Conservation (phyloP, 768 basidiomycete species). For the Lentinus tigrinus region DNA sequence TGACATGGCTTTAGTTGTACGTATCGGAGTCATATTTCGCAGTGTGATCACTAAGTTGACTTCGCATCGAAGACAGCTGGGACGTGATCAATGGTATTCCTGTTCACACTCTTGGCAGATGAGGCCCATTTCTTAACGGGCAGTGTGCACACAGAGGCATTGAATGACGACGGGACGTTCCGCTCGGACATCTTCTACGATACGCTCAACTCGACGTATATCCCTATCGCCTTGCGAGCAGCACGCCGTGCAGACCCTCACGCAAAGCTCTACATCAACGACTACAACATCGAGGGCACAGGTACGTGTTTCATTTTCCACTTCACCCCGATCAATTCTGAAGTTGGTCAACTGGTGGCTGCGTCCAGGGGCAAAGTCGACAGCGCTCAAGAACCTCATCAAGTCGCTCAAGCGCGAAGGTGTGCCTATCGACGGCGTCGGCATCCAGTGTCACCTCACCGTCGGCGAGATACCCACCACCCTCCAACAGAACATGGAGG, state of each 20-base stretch:
- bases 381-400: slow-evolving; percentile 52
- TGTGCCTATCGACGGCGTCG: slow-evolving; percentile 60
- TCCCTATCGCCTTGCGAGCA: slow-evolving; percentile 48
- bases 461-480: slow-evolving; percentile 51
- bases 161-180: slow-evolving; percentile 60
- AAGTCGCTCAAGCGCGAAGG: slow-evolving; percentile 42
- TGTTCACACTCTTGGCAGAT: not conserved
- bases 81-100: slow-evolving; percentile 49
- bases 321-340: not conserved
- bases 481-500: slow-evolving; percentile 46
- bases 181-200: slow-evolving; percentile 51
- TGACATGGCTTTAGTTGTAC: slow-evolving; percentile 10
- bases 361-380: slow-evolving; percentile 44
- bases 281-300: slow-evolving; percentile 33
- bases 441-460: slow-evolving; percentile 57
- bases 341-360: not conserved
- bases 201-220: slow-evolving; percentile 44
- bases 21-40: not conserved
- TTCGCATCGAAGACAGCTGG: slow-evolving; percentile 38
- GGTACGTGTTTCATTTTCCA: slow-evolving; percentile 8
- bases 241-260: slow-evolving; percentile 52
- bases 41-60: not conserved
- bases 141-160: slow-evolving; percentile 34
- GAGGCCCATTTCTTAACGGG: too few species aligned
- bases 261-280: slow-evolving; percentile 55